Percentiles rank a stretch among this genome's conserved stretches.
Evolutionary conservation across 345 rosid genomes (phyloP).

Genomic region (Turritis glabra): DNA sequence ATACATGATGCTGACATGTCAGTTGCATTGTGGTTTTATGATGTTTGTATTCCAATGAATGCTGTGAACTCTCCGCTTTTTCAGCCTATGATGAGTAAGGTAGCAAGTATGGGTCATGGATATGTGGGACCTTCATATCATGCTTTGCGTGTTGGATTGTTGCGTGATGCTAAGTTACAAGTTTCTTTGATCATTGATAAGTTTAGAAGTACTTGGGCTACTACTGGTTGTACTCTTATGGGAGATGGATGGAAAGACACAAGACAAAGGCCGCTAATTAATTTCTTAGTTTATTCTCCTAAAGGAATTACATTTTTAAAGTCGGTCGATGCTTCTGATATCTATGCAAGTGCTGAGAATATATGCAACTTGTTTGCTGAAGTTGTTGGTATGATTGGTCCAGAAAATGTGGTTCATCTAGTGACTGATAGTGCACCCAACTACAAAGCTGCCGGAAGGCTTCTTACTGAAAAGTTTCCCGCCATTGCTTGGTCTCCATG

Average conservation of each 20-base stretch:
- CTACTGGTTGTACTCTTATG: background rate
- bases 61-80: background rate
- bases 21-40: conserved; percentile 5
- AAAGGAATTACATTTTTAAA: conserved; percentile 12
- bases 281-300: background rate
- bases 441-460: background rate
- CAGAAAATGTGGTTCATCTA: no score
- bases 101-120: conserved; percentile 9
- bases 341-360: conserved; percentile 1
- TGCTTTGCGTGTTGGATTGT: background rate
- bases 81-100: background rate
- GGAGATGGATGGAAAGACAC: conserved; percentile 1
- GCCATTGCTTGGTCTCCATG: background rate
- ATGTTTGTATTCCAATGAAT: background rate
- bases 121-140: background rate
- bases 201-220: conserved; percentile 1
- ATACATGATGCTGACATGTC: background rate
- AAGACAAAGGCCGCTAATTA: background rate
- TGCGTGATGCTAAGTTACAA: background rate
- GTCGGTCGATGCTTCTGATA: background rate
- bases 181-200: conserved; percentile 6
- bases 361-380: background rate
- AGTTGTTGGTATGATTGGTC: background rate
- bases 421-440: background rate
- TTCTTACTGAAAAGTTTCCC: background rate